These are phyloP conservation scores for Pelargonium nanum DNA, from an alignment of 345 rosid genomes.

Conservation along the genomic window DNA sequence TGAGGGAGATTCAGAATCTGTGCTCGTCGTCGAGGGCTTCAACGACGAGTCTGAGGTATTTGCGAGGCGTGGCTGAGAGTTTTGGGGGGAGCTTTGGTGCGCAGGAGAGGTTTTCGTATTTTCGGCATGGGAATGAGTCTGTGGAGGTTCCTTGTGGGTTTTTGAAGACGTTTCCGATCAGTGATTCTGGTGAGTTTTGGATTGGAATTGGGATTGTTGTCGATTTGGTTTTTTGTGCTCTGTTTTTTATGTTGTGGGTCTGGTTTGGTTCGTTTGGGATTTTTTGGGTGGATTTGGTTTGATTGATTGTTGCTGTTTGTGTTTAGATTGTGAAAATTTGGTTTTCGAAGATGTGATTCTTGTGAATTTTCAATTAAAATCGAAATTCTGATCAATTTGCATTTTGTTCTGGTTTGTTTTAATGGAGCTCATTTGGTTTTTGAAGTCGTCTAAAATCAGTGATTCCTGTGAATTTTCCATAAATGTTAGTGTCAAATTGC, in stretches of 20 bases:
- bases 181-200: constrained; percentile 42
- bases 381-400: no score
- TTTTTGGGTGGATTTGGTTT: no score
- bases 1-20: constrained; percentile 40
- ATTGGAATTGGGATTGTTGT: not conserved
- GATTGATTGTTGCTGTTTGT: no score
- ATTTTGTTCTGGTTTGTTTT: no score
- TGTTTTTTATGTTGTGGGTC: not conserved
- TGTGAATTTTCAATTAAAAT: no score
- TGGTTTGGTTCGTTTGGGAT: not conserved
- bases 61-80: constrained; percentile 29
- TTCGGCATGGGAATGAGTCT: constrained; percentile 17
- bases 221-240: not conserved
- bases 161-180: constrained; percentile 50
- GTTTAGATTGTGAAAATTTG: no score
- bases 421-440: no score
- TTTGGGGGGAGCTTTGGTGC: constrained; percentile 66
- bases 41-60: constrained; percentile 36
- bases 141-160: constrained; percentile 72
- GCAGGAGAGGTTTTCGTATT: constrained; percentile 53
- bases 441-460: no score
- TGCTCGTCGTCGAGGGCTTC: constrained; percentile 21
- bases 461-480: no score
- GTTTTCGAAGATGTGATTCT: no score
- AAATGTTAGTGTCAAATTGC: no score